Evolutionary conservation across 768 basidiomycete genomes (phyloP), one percentile per base, ranked within the genome.

Genomic region (Strobilomyces dryophilus): DNA sequence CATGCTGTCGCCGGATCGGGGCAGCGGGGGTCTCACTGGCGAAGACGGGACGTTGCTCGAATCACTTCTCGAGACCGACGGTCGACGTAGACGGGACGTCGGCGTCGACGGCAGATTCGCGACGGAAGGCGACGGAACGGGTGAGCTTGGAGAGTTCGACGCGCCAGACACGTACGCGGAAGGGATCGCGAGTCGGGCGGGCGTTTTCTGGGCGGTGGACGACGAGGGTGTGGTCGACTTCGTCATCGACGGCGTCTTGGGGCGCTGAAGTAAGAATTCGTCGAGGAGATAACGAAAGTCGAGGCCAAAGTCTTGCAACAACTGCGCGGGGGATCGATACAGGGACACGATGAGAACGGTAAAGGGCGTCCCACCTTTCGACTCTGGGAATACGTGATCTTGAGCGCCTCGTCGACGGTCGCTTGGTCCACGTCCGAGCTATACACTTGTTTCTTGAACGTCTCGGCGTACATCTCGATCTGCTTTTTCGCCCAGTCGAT

Each of bases 261-360:
- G 79, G 20, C 75, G 69, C 49, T 78, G 77, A 12, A 76, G 70
- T 1, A 91, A 76, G 4, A 89, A 73, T n/a, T 79, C 77, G 32
- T 91, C 84, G n/a, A 98, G 76, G n/a, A 95, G 76, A 73, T 87
- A 93, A 21, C 88, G 87, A 67, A 98, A 97, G 72, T 97, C 95
- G 34, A 98, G 82, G 2, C 95, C 95, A 63, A 86, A 92, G 62
- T 98, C 95, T 73, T 92, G 86, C 7, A 98, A 76, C 15, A 95
- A 80, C 89, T 92, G 58, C 15, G 45, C 0, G n/a, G 52, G 8
- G 3, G 20, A 37, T 59, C 41, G 55, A 47, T n/a, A 10, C 31
- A 21, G 43, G 10, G 11, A 34, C 8, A 49, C 4, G n/a, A n/a
- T n/a, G 5, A 18, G 8, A 3, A n/a, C 4, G 29, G 9, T 15